Evolutionary conservation across 177 flowering plant genomes (phyloP).

Genomic region (Vitis hybrid): DNA sequence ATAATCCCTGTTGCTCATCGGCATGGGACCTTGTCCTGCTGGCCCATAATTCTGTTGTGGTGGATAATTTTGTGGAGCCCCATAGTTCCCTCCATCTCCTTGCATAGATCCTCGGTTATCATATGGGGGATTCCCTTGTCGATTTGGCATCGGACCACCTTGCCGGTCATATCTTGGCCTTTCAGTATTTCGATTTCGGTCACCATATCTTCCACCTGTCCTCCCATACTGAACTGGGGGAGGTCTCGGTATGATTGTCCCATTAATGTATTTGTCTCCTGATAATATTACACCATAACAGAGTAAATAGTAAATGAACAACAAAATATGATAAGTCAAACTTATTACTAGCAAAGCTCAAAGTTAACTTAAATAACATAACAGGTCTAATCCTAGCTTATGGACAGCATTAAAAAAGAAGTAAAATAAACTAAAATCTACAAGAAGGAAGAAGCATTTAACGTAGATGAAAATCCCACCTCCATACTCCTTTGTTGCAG

Average conservation of each 20-base stretch:
- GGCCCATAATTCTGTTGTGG: conserved; percentile 44
- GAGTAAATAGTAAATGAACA: background rate
- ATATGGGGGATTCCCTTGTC: conserved; percentile 32
- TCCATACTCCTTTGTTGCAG: conserved; percentile 90
- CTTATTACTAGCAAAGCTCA: background rate
- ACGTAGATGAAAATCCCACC: conserved; percentile 35
- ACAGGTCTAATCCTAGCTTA: background rate
- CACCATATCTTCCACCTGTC: conserved; percentile 29
- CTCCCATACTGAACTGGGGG: conserved; percentile 70
- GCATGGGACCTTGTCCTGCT: conserved; percentile 31
- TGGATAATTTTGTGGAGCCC: conserved; percentile 20
- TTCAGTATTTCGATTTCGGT: conserved; percentile 35
- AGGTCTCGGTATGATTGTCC: conserved; percentile 78
- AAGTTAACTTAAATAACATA: background rate
- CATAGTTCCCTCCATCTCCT: background rate
- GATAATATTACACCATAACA: conserved; percentile 6
- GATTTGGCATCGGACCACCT: conserved; percentile 34
- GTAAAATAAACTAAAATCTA: background rate
- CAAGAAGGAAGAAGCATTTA: background rate
- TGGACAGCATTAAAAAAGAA: no score
- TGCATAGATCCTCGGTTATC: conserved; percentile 9
- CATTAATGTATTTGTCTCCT: conserved; percentile 96
- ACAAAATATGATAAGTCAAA: background rate
- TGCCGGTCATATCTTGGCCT: conserved; percentile 47
- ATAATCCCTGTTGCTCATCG: conserved; percentile 17